Base-by-base conservation (phyloP, 2,329 filamentous ascomycete species). In the Apiospora pterosperma region DNA sequence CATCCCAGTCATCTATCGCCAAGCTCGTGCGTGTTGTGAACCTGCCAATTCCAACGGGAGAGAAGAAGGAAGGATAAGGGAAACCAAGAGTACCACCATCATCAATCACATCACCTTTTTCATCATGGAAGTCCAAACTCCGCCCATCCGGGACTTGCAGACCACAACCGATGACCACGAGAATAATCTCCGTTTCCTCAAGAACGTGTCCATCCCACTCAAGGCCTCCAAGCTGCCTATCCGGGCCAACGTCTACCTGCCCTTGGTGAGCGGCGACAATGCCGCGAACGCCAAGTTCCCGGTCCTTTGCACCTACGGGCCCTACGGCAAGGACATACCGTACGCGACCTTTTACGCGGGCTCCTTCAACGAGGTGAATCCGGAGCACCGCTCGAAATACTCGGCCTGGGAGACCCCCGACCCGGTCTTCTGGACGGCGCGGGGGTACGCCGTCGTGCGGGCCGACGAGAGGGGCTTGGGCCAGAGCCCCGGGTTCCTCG, bases 281-380 rank as follows among this genome's bases (percentile, higher is more conserved):
- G 66, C 67, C 19, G n/a, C 48, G 28, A 62, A 82, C 1, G 74
- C 63, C 11, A 73, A 68, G 48, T 81, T 81, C 25, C 90, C 90
- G 0, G 89, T 90, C 0, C 74, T 92, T 10, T 85, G 90, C 2
- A 92, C 89, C 0, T 92, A 92, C 68, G 90, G 90, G 0, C 90
- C 90, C 0, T 92, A 92, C 67, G 90, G 90, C 58, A 92, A 92
- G 69, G 89, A 92, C 69, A 90, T 91, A 39, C 84, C 81, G 23
- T 92, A 92, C 72, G 80, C 34, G 16, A 80, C 75, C 61, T 83
- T 81, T 68, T 75, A 75, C 39, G 68, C 74, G 1, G 72, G 74
- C 23, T 81, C 76, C 10, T 84, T 80, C 63, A 69, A 71, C 48
- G 81, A 88, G 66, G 81, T 88, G 5, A 85, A 85, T 64, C 79